phyloP scores from a whole-genome alignment of 164 flowering plant genomes.

The Vitis amurensis region DNA sequence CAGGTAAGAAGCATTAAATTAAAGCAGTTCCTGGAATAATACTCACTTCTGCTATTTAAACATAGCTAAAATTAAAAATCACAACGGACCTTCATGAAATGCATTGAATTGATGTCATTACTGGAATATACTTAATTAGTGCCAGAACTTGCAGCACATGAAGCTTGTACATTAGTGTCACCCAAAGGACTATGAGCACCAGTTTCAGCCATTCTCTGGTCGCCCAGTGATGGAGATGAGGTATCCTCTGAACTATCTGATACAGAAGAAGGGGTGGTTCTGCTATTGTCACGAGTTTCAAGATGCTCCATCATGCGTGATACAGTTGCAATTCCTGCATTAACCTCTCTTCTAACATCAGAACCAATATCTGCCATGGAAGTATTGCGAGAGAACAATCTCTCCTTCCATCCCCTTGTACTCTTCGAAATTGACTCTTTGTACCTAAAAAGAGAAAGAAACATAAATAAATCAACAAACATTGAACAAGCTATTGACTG shows the following conservation, averaged over 20 bases:
- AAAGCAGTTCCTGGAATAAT: constrained; percentile 4
- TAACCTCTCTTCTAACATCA: constrained; percentile 31
- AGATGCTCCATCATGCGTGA: constrained; percentile 48
- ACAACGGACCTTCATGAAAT: neutral
- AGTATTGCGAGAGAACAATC: constrained; percentile 53
- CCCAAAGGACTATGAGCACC: constrained; percentile 12
- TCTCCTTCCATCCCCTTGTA: constrained; percentile 67
- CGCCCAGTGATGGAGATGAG: constrained; percentile 17
- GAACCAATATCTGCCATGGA: constrained; percentile 13
- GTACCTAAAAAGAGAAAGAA: constrained; percentile 34
- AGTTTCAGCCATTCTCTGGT: constrained; percentile 17
- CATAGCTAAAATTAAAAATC: neutral
- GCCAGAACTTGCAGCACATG: constrained; percentile 27
- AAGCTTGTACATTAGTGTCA: constrained; percentile 12
- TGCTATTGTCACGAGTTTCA: constrained; percentile 35
- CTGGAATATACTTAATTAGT: constrained; percentile 11
- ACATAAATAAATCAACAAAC: neutral
- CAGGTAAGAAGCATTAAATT: constrained; percentile 3
- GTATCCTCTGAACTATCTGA: constrained; percentile 24
- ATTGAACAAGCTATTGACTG: too few relatives aligned
- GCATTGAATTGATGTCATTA: constrained; percentile 1
- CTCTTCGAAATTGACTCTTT: constrained; percentile 66
- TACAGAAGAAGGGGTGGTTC: constrained; percentile 17
- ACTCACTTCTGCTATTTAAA: neutral
- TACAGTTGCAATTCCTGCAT: constrained; percentile 44